A percentile compares a stretch with the other conserved stretches of the same genome.
Evolutionary conservation across 305 asterid genomes (phyloP).

Genomic region (Fraxinus albicans): DNA sequence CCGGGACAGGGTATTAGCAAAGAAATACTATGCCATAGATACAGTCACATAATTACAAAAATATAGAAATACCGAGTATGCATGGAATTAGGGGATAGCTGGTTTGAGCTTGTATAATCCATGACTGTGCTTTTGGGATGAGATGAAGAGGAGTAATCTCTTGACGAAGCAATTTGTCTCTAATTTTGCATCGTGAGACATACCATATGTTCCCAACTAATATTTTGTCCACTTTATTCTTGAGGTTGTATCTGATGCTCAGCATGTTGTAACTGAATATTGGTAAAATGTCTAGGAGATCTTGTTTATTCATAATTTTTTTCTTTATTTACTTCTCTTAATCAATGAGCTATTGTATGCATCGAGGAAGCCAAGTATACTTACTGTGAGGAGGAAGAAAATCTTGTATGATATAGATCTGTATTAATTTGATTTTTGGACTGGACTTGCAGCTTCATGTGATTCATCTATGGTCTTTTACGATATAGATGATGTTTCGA

Average conservation of each 20-base stretch:
- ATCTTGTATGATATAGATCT: slow-evolving; percentile 12
- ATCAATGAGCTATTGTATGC: background rate
- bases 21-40: background rate
- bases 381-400: background rate
- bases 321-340: background rate
- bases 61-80: background rate
- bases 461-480: background rate
- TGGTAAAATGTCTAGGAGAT: background rate
- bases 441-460: background rate
- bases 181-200: background rate
- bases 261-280: slow-evolving; percentile 1
- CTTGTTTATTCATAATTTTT: background rate
- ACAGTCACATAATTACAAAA: background rate
- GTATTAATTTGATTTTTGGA: slow-evolving; percentile 11
- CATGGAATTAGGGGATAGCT: background rate
- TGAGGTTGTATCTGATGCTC: slow-evolving; percentile 1
- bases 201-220: background rate
- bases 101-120: background rate
- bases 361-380: background rate
- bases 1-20: background rate
- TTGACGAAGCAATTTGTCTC: background rate
- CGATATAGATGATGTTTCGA: background rate
- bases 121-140: background rate
- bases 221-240: background rate
- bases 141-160: background rate